phyloP scores from a whole-genome alignment of 805 yeast species.

The Cyberlindnera bimundalis region DNA sequence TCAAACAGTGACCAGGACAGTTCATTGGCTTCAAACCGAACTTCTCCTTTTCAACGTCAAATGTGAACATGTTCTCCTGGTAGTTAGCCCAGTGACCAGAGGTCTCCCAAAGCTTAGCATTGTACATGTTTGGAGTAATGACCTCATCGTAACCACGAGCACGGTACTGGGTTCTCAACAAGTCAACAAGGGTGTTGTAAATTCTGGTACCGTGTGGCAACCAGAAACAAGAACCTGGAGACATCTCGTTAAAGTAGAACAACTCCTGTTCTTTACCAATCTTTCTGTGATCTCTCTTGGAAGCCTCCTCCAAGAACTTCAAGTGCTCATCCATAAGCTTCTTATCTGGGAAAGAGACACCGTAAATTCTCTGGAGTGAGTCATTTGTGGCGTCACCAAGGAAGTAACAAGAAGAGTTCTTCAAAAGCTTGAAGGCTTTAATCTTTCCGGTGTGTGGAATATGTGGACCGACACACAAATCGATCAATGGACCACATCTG shows the following conservation, averaged over 20 bases:
- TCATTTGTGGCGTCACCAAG: conserved; percentile 90
- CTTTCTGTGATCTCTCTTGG: conserved; percentile 92
- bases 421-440: conserved; percentile 89
- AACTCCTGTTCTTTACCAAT: conserved; percentile 96
- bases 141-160: conserved; percentile 97
- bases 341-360: conserved; percentile 98
- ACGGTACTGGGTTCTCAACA: conserved; percentile 80
- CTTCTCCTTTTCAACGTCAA: conserved; percentile 94
- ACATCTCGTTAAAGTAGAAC: conserved; percentile 91
- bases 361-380: conserved; percentile 94
- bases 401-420: conserved; percentile 95
- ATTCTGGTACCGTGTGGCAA: conserved; percentile 98
- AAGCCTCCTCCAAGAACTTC: conserved; percentile 93
- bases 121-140: conserved; percentile 98
- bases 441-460: conserved; percentile 96
- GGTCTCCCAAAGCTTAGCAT: conserved; percentile 95
- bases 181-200: conserved; percentile 79
- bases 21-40: conserved; percentile 95
- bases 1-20: conserved; percentile 89
- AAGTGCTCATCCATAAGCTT: conserved; percentile 91
- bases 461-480: conserved; percentile 96
- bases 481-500: conserved; percentile 96
- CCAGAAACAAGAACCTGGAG: conserved; percentile 99
- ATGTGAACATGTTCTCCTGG: conserved; percentile 95
- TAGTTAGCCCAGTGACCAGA: conserved; percentile 99